phyloP scores from a whole-genome alignment of 768 basidiomycete genomes.

The Tylopilus felleus region DNA sequence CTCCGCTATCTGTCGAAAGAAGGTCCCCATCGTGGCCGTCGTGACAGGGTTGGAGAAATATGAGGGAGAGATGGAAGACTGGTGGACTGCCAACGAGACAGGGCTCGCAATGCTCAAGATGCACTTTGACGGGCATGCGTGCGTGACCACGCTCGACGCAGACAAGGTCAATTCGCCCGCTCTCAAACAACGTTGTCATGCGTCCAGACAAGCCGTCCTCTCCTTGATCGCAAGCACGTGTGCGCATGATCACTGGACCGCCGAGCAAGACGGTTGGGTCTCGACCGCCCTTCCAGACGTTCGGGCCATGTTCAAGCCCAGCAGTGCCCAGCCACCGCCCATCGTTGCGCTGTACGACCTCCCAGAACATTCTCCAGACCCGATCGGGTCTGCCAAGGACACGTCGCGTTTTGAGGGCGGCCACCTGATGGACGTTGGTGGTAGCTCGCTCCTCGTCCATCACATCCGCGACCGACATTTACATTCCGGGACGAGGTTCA shows the following conservation, averaged over 20 bases:
- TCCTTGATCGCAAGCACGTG: slow-evolving; percentile 18
- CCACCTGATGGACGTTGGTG: slow-evolving; percentile 17
- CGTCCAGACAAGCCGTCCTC: slow-evolving; percentile 22
- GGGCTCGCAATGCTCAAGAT: slow-evolving; percentile 30
- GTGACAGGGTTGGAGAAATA: slow-evolving; percentile 39
- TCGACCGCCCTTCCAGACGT: slow-evolving; percentile 20
- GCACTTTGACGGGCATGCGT: slow-evolving; percentile 36
- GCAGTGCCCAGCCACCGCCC: slow-evolving; percentile 11
- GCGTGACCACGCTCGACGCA: slow-evolving; percentile 36
- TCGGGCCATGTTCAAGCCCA: slow-evolving; percentile 19
- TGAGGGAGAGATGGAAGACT: slow-evolving; percentile 24
- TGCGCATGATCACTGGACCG: slow-evolving; percentile 10
- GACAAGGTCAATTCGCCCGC: slow-evolving; percentile 28
- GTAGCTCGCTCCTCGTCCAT: slow-evolving; percentile 17
- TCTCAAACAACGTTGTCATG: slow-evolving; percentile 27
- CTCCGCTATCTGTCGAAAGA: slow-evolving; percentile 33
- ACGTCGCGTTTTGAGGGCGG: slow-evolving; percentile 17
- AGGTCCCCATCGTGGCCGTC: slow-evolving; percentile 37
- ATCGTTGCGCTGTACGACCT: slow-evolving; percentile 24
- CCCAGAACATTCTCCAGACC: slow-evolving; percentile 3
- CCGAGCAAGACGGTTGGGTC: slow-evolving; percentile 15
- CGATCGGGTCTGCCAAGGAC: slow-evolving; percentile 11
- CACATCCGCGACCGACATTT: slow-evolving; percentile 21
- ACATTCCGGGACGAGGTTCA: slow-evolving; percentile 21
- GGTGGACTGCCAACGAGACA: slow-evolving; percentile 33